phyloP scores from a whole-genome alignment of 495 filamentous ascomycete genomes.

The Aspergillus leporis region DNA sequence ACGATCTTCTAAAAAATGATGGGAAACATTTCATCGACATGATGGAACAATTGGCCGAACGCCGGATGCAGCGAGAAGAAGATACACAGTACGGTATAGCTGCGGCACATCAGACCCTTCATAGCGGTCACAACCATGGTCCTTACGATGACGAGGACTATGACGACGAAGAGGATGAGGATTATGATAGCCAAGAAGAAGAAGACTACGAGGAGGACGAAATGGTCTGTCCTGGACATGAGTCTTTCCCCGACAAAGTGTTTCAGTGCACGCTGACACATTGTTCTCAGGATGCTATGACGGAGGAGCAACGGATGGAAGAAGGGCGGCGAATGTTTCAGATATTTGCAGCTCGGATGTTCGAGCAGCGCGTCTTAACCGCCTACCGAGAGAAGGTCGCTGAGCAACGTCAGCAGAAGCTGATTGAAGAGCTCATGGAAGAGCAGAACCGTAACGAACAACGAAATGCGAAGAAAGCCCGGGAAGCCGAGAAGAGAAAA shows the following conservation, averaged over 20 bases:
- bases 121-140: constrained; percentile 62
- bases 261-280: constrained; percentile 31
- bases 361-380: constrained; percentile 95
- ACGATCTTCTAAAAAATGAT: constrained; percentile 97
- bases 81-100: constrained; percentile 72
- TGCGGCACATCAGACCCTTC: constrained; percentile 59
- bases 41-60: constrained; percentile 99
- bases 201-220: constrained; percentile 85
- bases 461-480: constrained; percentile 87
- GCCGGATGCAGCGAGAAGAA: constrained; percentile 94
- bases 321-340: constrained; percentile 99
- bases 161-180: constrained; percentile 80
- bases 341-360: constrained; percentile 99
- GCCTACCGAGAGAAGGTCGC: constrained; percentile 97
- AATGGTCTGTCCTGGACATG: constrained; percentile 53
- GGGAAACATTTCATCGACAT: constrained; percentile 99
- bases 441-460: constrained; percentile 73
- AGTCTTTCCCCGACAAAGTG: constrained; percentile 8
- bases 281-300: constrained; percentile 79
- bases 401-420: constrained; percentile 83
- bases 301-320: constrained; percentile 98
- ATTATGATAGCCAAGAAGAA: constrained; percentile 86
- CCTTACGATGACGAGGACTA: constrained; percentile 74
- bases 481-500: constrained; percentile 89
- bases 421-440: constrained; percentile 88